Evolutionary conservation across 2,329 filamentous ascomycete genomes (phyloP).

Genomic region (Fusarium sp.): DNA sequence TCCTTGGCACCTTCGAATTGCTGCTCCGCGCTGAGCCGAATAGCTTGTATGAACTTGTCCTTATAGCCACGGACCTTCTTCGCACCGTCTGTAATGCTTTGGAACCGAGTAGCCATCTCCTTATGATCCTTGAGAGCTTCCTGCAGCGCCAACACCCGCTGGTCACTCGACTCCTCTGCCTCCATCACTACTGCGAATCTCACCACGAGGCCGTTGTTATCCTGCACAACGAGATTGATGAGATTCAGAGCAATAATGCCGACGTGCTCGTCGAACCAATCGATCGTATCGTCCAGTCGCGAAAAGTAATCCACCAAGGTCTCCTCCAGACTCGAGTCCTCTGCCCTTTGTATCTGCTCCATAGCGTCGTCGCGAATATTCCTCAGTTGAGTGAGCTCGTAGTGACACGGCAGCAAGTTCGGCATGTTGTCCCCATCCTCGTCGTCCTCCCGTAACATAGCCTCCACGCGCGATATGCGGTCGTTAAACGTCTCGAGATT

Average conservation of each 20-base stretch:
- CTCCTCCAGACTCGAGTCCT: conserved; percentile 79
- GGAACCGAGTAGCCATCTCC: conserved; percentile 92
- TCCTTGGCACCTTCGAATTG: conserved; percentile 80
- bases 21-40: conserved; percentile 77
- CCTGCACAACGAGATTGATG: conserved; percentile 86
- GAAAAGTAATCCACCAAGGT: conserved; percentile 93
- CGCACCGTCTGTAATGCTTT: conserved; percentile 93
- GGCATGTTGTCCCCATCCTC: conserved; percentile 89
- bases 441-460: conserved; percentile 85
- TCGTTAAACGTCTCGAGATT: conserved; percentile 90
- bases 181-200: conserved; percentile 92
- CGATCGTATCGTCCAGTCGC: conserved; percentile 86
- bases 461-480: conserved; percentile 80
- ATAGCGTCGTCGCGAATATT: conserved; percentile 97
- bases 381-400: conserved; percentile 89
- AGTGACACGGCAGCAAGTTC: conserved; percentile 89
- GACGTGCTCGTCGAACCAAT: conserved; percentile 96
- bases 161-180: conserved; percentile 96
- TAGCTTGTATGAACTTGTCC: conserved; percentile 89
- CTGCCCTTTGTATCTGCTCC: conserved; percentile 88
- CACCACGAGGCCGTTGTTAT: conserved; percentile 91
- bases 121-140: conserved; percentile 96
- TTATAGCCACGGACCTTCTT: conserved; percentile 96
- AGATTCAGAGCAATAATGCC: conserved; percentile 90
- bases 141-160: conserved; percentile 89